Percentiles rank a stretch among this genome's conserved stretches.
Evolutionary conservation across 176 grass and related monocot species (phyloP).

Genomic region (Paspalum notatum): DNA sequence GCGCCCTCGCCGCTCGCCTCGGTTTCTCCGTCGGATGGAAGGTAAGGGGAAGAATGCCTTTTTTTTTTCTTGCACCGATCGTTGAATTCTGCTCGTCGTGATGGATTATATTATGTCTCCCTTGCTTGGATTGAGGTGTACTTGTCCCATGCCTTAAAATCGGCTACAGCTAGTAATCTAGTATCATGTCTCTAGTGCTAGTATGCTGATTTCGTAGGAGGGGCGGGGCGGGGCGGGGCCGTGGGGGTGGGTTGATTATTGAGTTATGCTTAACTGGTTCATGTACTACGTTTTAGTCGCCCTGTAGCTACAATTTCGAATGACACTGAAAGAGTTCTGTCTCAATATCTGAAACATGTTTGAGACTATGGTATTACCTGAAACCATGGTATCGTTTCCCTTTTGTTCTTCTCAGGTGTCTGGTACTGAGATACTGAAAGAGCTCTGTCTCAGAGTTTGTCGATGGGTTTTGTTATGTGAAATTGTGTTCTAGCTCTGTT

Average conservation of each 20-base stretch:
- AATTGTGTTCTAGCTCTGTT: neutral
- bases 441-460: neutral
- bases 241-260: too few relatives aligned
- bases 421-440: neutral
- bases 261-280: too few relatives aligned
- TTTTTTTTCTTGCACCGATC: neutral
- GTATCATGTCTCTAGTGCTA: neutral
- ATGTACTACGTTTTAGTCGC: neutral
- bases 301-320: neutral
- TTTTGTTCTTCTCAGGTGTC: neutral
- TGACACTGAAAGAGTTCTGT: too few relatives aligned
- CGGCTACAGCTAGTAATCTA: too few relatives aligned
- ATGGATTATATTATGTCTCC: neutral
- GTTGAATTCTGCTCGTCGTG: neutral
- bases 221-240: too few relatives aligned
- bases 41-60: slow-evolving; percentile 16
- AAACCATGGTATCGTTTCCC: too few relatives aligned
- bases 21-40: slow-evolving; percentile 66
- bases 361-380: too few relatives aligned
- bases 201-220: neutral
- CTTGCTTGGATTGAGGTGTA: slow-evolving; percentile 3
- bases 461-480: neutral
- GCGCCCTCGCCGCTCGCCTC: slow-evolving; percentile 53
- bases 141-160: neutral
- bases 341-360: too few relatives aligned